A percentile compares a stretch with the other conserved stretches of the same genome.
Conservation (phyloP, 768 basidiomycete genomes). For the Termitomyces heimii region DNA sequence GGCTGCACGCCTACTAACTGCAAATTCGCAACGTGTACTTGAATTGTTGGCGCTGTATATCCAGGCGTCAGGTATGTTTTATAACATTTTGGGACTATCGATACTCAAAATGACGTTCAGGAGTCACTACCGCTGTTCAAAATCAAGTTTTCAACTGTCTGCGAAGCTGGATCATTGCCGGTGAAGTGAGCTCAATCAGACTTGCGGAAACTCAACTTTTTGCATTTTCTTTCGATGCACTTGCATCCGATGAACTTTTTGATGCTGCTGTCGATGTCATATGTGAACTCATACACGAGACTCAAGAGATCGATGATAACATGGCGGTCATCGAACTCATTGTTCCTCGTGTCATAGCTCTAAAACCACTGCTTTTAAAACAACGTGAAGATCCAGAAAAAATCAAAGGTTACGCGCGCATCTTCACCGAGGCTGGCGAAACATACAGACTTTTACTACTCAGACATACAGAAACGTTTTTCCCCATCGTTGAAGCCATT, state of each 20-base stretch:
- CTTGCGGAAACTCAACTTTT: conserved; percentile 79
- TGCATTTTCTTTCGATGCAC: conserved; percentile 75
- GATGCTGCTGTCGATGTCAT: conserved; percentile 89
- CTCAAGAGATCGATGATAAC: conserved; percentile 94
- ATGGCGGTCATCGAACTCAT: conserved; percentile 85
- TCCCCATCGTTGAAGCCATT: conserved; percentile 93
- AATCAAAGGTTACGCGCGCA: conserved; percentile 83
- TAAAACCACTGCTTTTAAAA: conserved; percentile 56
- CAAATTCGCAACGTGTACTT: conserved; percentile 66
- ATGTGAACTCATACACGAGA: conserved; percentile 95
- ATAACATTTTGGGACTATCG: background rate
- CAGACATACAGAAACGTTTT: conserved; percentile 87
- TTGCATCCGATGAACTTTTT: conserved; percentile 82
- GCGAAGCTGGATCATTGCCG: conserved; percentile 82
- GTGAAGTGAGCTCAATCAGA: conserved; percentile 63
- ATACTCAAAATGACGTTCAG: conserved; percentile 30
- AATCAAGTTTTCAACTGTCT: conserved; percentile 79
- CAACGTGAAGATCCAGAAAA: conserved; percentile 77
- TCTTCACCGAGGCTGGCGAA: conserved; percentile 97
- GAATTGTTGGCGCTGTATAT: conserved; percentile 84
- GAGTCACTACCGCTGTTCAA: conserved; percentile 76
- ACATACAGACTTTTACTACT: conserved; percentile 87
- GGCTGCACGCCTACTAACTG: conserved; percentile 54
- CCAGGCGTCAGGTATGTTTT: conserved; percentile 69
- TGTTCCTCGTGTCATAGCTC: conserved; percentile 76